Percentiles rank a stretch among this genome's conserved stretches.
These are phyloP conservation scores for Chrysosphaeria jannelii DNA, from an alignment of 2,329 filamentous ascomycete genomes.

Conservation along the genomic window DNA sequence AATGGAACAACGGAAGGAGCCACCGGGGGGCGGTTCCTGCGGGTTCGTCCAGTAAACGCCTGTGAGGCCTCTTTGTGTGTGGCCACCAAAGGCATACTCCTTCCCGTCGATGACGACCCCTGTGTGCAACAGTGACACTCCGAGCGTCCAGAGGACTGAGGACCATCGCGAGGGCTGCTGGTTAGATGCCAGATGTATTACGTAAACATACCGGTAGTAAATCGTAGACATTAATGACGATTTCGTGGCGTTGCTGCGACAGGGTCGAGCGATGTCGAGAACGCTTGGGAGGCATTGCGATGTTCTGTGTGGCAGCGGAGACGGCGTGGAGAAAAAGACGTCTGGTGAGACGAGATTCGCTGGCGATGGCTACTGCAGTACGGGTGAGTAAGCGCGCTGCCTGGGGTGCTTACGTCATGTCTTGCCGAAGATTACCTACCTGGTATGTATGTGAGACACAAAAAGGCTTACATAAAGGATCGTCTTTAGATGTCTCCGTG, in stretches of 20 bases:
- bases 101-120: conserved; percentile 52
- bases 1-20: conserved; percentile 44
- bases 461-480: too few relatives aligned
- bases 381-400: too few relatives aligned
- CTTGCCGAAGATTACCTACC: too few relatives aligned
- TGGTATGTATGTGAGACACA: too few relatives aligned
- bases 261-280: conserved; percentile 39
- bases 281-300: too few relatives aligned
- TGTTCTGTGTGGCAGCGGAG: too few relatives aligned
- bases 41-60: conserved; percentile 67
- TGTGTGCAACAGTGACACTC: conserved; percentile 50
- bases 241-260: conserved; percentile 40
- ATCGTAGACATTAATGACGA: conserved; percentile 53
- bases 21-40: conserved; percentile 40
- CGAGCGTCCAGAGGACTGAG: conserved; percentile 48
- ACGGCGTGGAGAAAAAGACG: too few relatives aligned
- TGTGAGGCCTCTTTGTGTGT: conserved; percentile 36
- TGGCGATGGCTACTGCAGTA: too few relatives aligned
- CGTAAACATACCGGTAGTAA: conserved; percentile 28
- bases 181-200: conserved; percentile 4
- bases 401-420: too few relatives aligned
- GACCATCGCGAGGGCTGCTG: conserved; percentile 38
- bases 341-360: too few relatives aligned
- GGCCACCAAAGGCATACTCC: conserved; percentile 68
- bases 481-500: too few relatives aligned